These are phyloP conservation scores for Crithidia thermophila DNA, from an alignment of 208 protist species.

Conservation along the genomic window DNA sequence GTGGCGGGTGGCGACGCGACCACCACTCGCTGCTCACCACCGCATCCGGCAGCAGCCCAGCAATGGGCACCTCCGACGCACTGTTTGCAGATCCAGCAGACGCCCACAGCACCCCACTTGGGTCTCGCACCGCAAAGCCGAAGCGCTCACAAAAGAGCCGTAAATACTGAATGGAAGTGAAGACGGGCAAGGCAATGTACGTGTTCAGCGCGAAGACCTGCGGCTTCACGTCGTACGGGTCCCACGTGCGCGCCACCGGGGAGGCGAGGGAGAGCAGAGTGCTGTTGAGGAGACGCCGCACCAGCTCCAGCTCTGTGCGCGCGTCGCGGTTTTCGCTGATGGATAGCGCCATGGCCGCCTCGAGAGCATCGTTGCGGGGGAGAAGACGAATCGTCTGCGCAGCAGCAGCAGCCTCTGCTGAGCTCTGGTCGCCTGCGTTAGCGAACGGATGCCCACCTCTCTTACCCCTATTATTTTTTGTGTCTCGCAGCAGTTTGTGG, in stretches of 20 bases:
- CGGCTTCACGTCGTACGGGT: slow-evolving; percentile 89
- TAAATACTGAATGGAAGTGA: slow-evolving; percentile 79
- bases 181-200: slow-evolving; percentile 88
- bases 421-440: background rate
- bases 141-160: slow-evolving; percentile 75
- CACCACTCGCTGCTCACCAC: slow-evolving; percentile 55
- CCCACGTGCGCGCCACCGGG: slow-evolving; percentile 66
- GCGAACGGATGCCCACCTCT: background rate
- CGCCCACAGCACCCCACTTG: slow-evolving; percentile 77
- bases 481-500: slow-evolving; percentile 17
- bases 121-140: slow-evolving; percentile 72
- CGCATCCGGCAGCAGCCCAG: slow-evolving; percentile 44
- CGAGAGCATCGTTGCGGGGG: slow-evolving; percentile 71
- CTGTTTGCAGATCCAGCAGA: slow-evolving; percentile 31
- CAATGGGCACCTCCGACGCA: slow-evolving; percentile 9
- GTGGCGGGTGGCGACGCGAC: slow-evolving; percentile 26
- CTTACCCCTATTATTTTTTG: background rate
- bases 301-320: slow-evolving; percentile 82
- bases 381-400: slow-evolving; percentile 37
- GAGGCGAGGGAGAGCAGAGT: slow-evolving; percentile 82
- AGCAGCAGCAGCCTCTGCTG: slow-evolving; percentile 1
- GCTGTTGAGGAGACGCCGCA: slow-evolving; percentile 70
- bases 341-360: slow-evolving; percentile 75
- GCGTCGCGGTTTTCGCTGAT: slow-evolving; percentile 79
- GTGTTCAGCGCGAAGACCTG: slow-evolving; percentile 87